phyloP scores from a whole-genome alignment of 371 early-diverging fungal species.

The Entomophthora muscae region DNA sequence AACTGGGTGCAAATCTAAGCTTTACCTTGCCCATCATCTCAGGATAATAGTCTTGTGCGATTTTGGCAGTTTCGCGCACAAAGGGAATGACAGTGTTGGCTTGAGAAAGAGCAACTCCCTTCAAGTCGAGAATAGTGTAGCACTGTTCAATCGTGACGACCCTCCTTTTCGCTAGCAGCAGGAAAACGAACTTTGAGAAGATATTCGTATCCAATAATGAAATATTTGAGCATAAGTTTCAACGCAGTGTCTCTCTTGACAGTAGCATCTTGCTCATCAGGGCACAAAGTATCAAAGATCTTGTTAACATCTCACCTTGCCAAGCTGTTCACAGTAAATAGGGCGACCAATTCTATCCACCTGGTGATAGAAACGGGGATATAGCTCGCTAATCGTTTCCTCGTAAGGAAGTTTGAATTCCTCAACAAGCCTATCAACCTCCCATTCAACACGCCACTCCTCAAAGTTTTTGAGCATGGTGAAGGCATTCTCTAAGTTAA shows the following conservation, averaged over 20 bases:
- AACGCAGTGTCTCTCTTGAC: conserved; percentile 2
- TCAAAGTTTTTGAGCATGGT: conserved; percentile 45
- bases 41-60: conserved; percentile 62
- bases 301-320: conserved; percentile 31
- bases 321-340: conserved; percentile 47
- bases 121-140: conserved; percentile 52
- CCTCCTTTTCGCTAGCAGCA: conserved; percentile 31
- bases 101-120: conserved; percentile 36
- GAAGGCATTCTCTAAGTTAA: conserved; percentile 30
- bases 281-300: conserved; percentile 32
- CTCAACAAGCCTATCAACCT: conserved; percentile 22
- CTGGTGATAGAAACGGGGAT: conserved; percentile 59
- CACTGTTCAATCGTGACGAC: conserved; percentile 37
- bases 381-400: conserved; percentile 23
- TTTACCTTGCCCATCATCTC: conserved; percentile 38
- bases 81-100: conserved; percentile 31
- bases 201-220: conserved; percentile 46
- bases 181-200: conserved; percentile 30
- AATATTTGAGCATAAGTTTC: conserved; percentile 28
- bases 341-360: conserved; percentile 52
- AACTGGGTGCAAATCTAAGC: neutral
- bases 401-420: conserved; percentile 24
- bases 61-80: conserved; percentile 35
- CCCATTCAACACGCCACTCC: conserved; percentile 36
- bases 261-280: conserved; percentile 19